Base-by-base conservation (phyloP, 1,284 basidiomycete genomes). In the Microbotryomycetes sp. region DNA sequence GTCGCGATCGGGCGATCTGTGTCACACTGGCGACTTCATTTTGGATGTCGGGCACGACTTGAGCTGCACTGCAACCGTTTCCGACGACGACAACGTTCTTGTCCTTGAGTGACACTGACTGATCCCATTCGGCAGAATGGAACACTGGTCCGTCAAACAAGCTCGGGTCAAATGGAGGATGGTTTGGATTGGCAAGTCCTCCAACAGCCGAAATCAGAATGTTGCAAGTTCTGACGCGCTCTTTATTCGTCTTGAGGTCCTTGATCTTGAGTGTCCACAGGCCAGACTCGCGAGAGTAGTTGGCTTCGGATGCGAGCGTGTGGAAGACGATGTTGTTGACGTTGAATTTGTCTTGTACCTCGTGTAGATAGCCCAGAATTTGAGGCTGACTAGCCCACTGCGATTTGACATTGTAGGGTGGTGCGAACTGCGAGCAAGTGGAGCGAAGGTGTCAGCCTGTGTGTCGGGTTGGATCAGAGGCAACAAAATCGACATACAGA, bases 31-130 rank as follows among this genome's bases (percentile, higher is more conserved):
- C 28, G 22, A 54, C 59, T 3, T 59, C 51, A 19, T 65, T 45
- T 31, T 57, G 48, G 32, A 69, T 54, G n/a, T 63, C 60, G 28
- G 64, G 64, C 3, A 69, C 60, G 26, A 69, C 42, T 28, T 55
- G 53, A 28, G 31, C 42, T 7, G 53, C 53, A 31, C 28, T 31
- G 31, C 53, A 55, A 23, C 65, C 68, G 31, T 69, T 69, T 3
- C 68, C 68, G 30, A 69, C 63, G 14, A 69, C 52, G 52, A 69
- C 68, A 23, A 67, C 61, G n/a, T 67, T 53, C 53, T 67, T 67
- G 49, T 29, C 63, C 36, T 53, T 61, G 25, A 65, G n/a, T 26
- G 50, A 45, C 22, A 65, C 62, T 3, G 6, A 23, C 28, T 58
- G 36, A 25, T 62, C 55, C 61, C 63, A 69, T 36, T 50, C 19